These are phyloP conservation scores for Sporothrix schenckii DNA, from an alignment of 2,329 filamentous ascomycete genomes.

Conservation along the genomic window DNA sequence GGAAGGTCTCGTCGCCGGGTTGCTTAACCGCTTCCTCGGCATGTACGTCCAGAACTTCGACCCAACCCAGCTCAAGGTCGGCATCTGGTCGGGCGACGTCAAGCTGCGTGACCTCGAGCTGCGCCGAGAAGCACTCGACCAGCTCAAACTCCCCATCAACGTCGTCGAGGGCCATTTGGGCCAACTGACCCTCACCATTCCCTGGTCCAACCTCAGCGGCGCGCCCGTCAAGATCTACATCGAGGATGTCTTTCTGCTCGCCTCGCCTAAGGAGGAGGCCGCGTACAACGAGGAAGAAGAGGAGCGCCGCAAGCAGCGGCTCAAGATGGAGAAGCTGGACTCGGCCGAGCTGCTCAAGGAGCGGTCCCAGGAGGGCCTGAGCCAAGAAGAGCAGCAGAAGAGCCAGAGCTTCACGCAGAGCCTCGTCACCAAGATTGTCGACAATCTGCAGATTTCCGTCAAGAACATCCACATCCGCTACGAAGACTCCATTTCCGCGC, in stretches of 20 bases:
- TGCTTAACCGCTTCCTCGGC: constrained; percentile 98
- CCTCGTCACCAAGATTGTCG: constrained; percentile 92
- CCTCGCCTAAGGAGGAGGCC: constrained; percentile 92
- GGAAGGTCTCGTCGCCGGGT: constrained; percentile 92
- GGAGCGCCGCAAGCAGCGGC: constrained; percentile 77
- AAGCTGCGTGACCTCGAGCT: constrained; percentile 92
- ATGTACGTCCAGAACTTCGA: constrained; percentile 99
- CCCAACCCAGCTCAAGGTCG: constrained; percentile 94
- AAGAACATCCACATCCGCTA: constrained; percentile 99
- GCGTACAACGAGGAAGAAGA: constrained; percentile 94
- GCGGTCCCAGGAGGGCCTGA: constrained; percentile 87
- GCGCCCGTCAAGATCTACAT: constrained; percentile 94
- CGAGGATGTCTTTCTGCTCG: constrained; percentile 93
- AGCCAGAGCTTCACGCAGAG: constrained; percentile 98
- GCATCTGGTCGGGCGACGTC: constrained; percentile 98
- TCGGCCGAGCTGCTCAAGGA: constrained; percentile 94
- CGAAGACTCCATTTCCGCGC: constrained; percentile 93
- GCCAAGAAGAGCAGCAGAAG: constrained; percentile 92
- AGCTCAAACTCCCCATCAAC: constrained; percentile 94
- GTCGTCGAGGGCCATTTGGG: constrained; percentile 94
- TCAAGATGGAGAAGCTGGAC: constrained; percentile 99
- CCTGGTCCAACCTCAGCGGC: constrained; percentile 94
- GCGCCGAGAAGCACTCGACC: constrained; percentile 91
- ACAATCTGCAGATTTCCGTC: constrained; percentile 95
- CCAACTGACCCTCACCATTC: constrained; percentile 87